A percentile compares a stretch with the other conserved stretches of the same genome.
Evolutionary conservation across 257 asterid genomes (phyloP).

Genomic region (Lycium ferocissimum): DNA sequence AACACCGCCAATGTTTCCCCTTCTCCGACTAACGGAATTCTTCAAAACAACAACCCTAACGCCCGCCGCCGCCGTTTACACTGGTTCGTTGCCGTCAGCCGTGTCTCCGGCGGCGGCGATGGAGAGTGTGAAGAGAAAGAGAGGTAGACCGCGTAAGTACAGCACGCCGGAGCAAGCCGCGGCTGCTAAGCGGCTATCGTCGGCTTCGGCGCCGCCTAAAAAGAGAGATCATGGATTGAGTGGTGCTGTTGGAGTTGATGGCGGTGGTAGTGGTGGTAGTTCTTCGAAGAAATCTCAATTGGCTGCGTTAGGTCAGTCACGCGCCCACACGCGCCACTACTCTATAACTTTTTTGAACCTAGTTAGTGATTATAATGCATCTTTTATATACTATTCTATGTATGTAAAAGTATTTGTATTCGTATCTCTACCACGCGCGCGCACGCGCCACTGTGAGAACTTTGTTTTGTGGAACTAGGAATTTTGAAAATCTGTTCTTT

Average conservation of each 20-base stretch:
- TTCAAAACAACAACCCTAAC: conserved; percentile 26
- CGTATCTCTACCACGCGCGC: neutral
- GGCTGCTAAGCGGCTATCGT: conserved; percentile 52
- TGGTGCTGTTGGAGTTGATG: conserved; percentile 33
- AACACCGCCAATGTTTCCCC: conserved; percentile 31
- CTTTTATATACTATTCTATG: too few relatives aligned
- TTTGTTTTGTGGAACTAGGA: neutral
- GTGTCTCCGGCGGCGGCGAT: conserved; percentile 38
- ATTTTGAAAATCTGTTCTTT: neutral
- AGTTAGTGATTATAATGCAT: too few relatives aligned
- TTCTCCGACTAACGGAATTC: conserved; percentile 45
- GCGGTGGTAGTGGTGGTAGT: conserved; percentile 34
- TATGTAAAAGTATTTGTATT: too few relatives aligned
- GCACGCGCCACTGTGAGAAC: neutral
- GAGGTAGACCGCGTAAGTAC: conserved; percentile 63
- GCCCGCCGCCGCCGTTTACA: conserved; percentile 35
- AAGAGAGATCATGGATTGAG: conserved; percentile 44
- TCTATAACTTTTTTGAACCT: too few relatives aligned
- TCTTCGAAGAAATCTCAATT: conserved; percentile 48
- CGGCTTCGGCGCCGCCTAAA: conserved; percentile 45
- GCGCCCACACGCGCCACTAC: too few relatives aligned
- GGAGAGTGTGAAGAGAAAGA: conserved; percentile 52
- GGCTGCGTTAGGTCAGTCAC: conserved; percentile 42
- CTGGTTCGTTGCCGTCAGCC: conserved; percentile 49
- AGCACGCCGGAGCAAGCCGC: conserved; percentile 59